phyloP scores from a whole-genome alignment of 2,329 filamentous ascomycete species.

The Thelonectria olida region DNA sequence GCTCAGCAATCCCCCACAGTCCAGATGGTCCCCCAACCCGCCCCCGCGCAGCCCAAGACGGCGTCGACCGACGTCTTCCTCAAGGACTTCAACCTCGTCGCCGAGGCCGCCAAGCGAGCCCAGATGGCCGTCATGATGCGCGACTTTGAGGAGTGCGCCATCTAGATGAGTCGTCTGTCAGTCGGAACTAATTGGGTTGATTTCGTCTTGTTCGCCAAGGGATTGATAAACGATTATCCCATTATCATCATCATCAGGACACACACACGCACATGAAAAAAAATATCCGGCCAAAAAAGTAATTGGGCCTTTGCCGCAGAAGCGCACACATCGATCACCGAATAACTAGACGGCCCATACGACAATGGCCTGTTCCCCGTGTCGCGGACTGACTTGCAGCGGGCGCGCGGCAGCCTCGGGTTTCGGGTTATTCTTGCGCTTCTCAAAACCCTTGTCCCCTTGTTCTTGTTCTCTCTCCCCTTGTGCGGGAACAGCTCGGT shows the following conservation, averaged over 20 bases:
- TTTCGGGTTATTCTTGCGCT: constrained; percentile 19
- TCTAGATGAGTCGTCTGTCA: constrained; percentile 48
- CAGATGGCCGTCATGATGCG: constrained; percentile 90
- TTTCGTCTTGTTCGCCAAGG: background rate
- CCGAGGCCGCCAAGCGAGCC: constrained; percentile 91
- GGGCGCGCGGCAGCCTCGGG: constrained; percentile 12
- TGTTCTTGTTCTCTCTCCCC: constrained; percentile 6
- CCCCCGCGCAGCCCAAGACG: constrained; percentile 43
- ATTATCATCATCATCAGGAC: background rate
- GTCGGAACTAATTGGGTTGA: background rate
- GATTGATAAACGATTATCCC: background rate
- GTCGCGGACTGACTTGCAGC: background rate
- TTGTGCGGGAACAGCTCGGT: no score
- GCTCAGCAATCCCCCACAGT: constrained; percentile 45
- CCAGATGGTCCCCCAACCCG: constrained; percentile 35
- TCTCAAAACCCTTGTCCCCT: background rate
- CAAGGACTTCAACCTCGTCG: constrained; percentile 84
- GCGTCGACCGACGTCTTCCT: constrained; percentile 70
- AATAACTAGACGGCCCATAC: no score
- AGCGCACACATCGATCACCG: no score
- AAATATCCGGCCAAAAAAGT: no score
- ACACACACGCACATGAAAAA: background rate
- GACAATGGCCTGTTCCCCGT: background rate
- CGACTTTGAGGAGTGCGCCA: constrained; percentile 79
- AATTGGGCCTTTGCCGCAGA: no score